Evolutionary conservation across 345 rosid genomes (phyloP), one percentile per base, ranked within the genome.

Genomic region (Trapa bicornis): DNA sequence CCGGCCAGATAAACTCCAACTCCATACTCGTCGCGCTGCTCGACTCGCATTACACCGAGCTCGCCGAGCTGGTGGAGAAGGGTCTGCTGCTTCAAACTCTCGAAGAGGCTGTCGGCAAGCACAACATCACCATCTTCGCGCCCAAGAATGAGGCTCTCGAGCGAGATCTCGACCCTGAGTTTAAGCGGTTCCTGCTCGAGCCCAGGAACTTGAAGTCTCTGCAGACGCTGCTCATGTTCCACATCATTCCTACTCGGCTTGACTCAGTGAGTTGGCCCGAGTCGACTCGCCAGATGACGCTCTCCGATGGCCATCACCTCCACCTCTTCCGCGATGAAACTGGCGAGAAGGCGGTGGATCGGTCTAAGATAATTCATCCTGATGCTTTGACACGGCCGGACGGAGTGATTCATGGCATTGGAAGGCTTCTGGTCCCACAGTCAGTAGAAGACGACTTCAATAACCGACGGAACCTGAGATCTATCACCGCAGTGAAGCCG

Each of bases 61-160:
- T 84, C 12, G 81, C 88, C 6, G 88, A 84, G 52, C 71, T 84
- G 41, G 78, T 81, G 5, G 88, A 84, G 62, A 84, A 84, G 68
- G 88, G 82, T 1, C 78, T 84, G 66, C 84, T 84, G 8, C 75
- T 84, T 4, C 85, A 78, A 37, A 71, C 82, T 37, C 81, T 84
- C 2, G 88, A 84, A 53, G 74, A 78, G 35, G 82, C 81, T 17
- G 76, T 81, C 58, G 81, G 78, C 33, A 47, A 47, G 14, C 82
- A 82, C 75, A 81, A 82, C 61, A 64, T 84, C 72, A 84, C 88
- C 77, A 81, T 84, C 70, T 84, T 84, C 66, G 88, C 86, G 1
- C 88, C 88, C 0, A 68, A 41, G 43, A 78, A 81, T 17, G 81
- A 81, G 43, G 88, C 88, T 11, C 69, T 81, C 0, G 85, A 81